A percentile compares a stretch with the other conserved stretches of the same genome.
Evolutionary conservation across 768 basidiomycete genomes (phyloP).

Genomic region (Tylopilus rubrobrunneus): DNA sequence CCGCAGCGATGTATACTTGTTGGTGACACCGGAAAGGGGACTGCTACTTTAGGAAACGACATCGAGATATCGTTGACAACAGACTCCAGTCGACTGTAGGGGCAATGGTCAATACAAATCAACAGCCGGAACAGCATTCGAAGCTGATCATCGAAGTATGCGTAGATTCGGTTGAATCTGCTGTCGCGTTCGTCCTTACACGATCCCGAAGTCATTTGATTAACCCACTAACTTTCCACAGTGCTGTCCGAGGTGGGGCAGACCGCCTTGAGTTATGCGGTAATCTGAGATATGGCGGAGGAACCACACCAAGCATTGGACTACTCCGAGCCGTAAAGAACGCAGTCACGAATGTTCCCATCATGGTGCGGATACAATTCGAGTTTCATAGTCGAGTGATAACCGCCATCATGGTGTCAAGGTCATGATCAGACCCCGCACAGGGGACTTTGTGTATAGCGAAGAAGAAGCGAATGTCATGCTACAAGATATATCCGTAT

Average conservation of each 20-base stretch:
- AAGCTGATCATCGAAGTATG: conserved; percentile 54
- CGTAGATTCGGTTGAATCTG: conserved; percentile 73
- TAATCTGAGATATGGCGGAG: conserved; percentile 70
- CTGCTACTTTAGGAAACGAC: conserved; percentile 7
- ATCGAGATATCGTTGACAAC: too few relatives aligned
- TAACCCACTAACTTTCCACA: conserved; percentile 24
- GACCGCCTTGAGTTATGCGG: conserved; percentile 75
- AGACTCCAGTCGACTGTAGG: not conserved
- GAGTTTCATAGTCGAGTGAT: not conserved
- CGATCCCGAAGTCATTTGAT: not conserved
- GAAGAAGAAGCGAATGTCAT: conserved; percentile 65
- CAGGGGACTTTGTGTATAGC: conserved; percentile 77
- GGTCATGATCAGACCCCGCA: conserved; percentile 79
- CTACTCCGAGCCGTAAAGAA: conserved; percentile 56
- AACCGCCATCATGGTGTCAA: conserved; percentile 24
- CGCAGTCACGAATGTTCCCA: conserved; percentile 45
- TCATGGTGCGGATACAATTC: conserved; percentile 59
- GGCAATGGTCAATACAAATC: conserved; percentile 5
- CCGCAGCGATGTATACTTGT: not conserved
- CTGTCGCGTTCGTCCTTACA: conserved; percentile 38
- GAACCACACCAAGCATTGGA: conserved; percentile 79
- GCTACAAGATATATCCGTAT: conserved; percentile 63
- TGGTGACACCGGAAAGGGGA: not conserved
- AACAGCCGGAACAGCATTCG: not conserved
- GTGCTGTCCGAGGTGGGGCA: conserved; percentile 69